A percentile compares a stretch with the other conserved stretches of the same genome.
Evolutionary conservation across 768 basidiomycete genomes (phyloP).

Genomic region (Hygrocybe punicea): DNA sequence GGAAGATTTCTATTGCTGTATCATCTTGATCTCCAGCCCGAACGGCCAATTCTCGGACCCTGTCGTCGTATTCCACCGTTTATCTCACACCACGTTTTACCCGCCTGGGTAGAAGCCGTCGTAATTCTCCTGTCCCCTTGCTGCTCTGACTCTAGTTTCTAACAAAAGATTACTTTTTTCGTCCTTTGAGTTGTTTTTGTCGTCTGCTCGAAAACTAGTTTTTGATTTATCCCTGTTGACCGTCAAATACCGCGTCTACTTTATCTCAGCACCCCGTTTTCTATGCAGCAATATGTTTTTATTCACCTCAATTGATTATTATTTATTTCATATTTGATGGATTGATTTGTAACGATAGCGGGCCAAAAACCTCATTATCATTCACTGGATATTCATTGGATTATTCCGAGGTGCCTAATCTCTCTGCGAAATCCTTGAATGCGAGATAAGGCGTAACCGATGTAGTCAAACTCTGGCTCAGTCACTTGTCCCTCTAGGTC

Average conservation of each 20-base stretch:
- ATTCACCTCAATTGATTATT: conserved; percentile 42
- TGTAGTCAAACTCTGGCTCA: conserved; percentile 85
- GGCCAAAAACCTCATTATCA: too few relatives aligned
- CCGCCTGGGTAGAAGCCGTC: background rate
- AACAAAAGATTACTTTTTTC: conserved; percentile 2
- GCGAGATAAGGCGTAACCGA: conserved; percentile 72
- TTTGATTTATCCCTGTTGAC: conserved; percentile 21
- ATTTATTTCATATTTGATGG: conserved; percentile 22
- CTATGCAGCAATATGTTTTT: conserved; percentile 46
- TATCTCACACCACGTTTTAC: conserved; percentile 3
- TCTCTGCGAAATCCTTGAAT: conserved; percentile 62
- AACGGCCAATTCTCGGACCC: background rate
- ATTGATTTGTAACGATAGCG: too few relatives aligned
- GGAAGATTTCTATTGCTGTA: background rate
- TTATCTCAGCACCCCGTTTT: conserved; percentile 35
- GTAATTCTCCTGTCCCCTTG: conserved; percentile 1
- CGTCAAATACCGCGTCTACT: conserved; percentile 33
- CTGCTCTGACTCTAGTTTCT: background rate
- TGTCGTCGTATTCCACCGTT: background rate
- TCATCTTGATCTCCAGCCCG: background rate
- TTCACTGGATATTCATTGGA: conserved; percentile 3
- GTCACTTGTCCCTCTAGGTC: conserved; percentile 55
- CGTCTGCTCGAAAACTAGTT: conserved; percentile 19
- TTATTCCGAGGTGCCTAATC: conserved; percentile 47
- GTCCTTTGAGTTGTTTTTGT: conserved; percentile 9